These are phyloP conservation scores for Phanerochaete sordida DNA, from an alignment of 768 basidiomycete species.

Conservation along the genomic window DNA sequence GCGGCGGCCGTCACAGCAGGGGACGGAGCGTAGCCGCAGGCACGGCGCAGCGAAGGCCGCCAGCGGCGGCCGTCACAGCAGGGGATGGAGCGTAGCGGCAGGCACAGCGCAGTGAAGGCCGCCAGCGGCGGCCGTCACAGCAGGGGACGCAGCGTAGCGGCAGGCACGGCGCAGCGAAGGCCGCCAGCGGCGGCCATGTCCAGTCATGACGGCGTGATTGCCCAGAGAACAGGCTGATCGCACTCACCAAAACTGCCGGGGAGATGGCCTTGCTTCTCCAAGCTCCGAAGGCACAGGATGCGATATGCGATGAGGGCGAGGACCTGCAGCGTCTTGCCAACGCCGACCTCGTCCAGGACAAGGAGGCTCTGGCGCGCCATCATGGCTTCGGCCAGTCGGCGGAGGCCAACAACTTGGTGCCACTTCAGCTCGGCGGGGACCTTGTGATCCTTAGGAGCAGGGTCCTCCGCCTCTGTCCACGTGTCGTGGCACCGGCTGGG, in stretches of 20 bases:
- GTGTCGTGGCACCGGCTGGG: background rate
- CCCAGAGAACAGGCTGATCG: background rate
- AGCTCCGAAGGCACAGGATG: background rate
- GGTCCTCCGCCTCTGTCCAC: background rate
- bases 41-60: too few species aligned
- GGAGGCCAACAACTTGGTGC: background rate
- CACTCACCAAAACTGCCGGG: background rate
- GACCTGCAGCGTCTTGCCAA: background rate
- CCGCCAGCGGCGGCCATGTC: too few species aligned
- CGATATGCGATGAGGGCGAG: background rate
- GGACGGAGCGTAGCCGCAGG: too few species aligned
- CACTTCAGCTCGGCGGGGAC: background rate
- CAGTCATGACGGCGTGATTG: too few species aligned
- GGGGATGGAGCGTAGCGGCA: too few species aligned
- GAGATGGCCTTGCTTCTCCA: background rate
- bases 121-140: too few species aligned
- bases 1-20: too few species aligned
- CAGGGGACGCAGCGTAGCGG: too few species aligned
- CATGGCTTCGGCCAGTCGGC: background rate
- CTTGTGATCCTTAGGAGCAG: background rate
- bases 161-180: too few species aligned
- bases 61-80: too few species aligned
- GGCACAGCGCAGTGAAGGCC: too few species aligned
- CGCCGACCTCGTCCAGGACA: background rate
- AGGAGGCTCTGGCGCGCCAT: background rate